Conservation (phyloP, 441 rosid genomes). For the Rhodomyrtus psidioides region DNA sequence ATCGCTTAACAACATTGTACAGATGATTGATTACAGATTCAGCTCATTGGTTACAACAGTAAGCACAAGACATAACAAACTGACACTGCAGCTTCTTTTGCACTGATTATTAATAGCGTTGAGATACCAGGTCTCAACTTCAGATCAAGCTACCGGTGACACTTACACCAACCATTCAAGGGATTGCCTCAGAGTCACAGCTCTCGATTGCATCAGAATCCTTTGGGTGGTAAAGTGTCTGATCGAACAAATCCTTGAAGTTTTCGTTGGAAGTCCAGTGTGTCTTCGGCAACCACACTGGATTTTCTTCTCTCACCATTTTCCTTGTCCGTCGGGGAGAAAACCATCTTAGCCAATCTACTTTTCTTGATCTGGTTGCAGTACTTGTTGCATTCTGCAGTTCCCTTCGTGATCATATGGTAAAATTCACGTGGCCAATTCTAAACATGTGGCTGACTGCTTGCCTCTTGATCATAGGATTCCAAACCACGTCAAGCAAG, state of each 20-base stretch:
- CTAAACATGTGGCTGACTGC: slow-evolving; percentile 70
- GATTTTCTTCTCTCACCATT: not conserved
- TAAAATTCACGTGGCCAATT: slow-evolving; percentile 54
- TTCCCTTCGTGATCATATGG: slow-evolving; percentile 39
- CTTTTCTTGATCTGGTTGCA: slow-evolving; percentile 39
- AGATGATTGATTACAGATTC: not conserved
- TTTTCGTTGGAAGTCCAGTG: too few species aligned
- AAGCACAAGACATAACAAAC: not conserved
- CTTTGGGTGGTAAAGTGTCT: not conserved
- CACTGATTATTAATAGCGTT: not conserved
- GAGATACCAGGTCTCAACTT: not conserved
- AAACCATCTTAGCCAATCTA: too few species aligned
- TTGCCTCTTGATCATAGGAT: slow-evolving; percentile 64
- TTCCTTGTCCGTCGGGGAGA: slow-evolving; percentile 24
- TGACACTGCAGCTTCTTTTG: not conserved
- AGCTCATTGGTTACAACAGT: not conserved
- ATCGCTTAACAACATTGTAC: not conserved
- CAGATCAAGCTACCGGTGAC: not conserved
- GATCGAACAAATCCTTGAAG: slow-evolving; percentile 34
- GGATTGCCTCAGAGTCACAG: not conserved
- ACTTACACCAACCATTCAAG: not conserved
- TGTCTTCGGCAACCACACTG: too few species aligned
- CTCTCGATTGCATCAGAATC: not conserved
- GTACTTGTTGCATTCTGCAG: slow-evolving; percentile 40
- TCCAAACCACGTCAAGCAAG: slow-evolving; percentile 66